Percentiles rank a stretch among this genome's conserved stretches.
phyloP scores from a whole-genome alignment of 805 yeast species.

The Jamesozyma lodderae region DNA sequence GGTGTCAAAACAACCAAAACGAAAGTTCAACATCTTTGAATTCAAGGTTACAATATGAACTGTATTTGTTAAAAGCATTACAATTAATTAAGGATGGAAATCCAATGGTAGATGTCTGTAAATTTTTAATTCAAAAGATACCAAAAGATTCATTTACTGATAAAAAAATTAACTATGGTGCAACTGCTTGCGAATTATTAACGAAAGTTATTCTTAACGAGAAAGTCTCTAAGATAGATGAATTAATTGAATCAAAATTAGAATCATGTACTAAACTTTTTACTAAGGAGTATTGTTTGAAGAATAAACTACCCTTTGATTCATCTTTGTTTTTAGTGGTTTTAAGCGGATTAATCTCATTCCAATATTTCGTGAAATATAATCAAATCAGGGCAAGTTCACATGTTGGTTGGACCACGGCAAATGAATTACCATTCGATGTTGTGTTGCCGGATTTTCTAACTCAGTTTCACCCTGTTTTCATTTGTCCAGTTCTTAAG shows the following conservation, averaged over 20 bases:
- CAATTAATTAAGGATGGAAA: conserved; percentile 11
- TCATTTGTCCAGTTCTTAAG: conserved; percentile 63
- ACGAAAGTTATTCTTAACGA: conserved; percentile 28
- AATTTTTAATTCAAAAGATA: conserved; percentile 30
- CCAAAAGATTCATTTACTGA: conserved; percentile 32
- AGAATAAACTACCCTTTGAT: conserved; percentile 41
- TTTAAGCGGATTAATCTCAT: conserved; percentile 44
- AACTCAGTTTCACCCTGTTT: conserved; percentile 50
- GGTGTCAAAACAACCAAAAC: conserved; percentile 33
- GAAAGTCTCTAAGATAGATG: conserved; percentile 14
- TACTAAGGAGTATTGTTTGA: conserved; percentile 41
- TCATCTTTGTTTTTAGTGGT: conserved; percentile 45
- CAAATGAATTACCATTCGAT: conserved; percentile 55
- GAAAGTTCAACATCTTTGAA: not conserved
- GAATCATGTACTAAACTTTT: conserved; percentile 29
- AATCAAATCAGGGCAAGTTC: conserved; percentile 28
- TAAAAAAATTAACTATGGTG: conserved; percentile 21
- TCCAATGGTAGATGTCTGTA: conserved; percentile 28
- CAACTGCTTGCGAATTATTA: conserved; percentile 35
- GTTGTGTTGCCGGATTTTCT: conserved; percentile 44
- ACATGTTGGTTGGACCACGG: conserved; percentile 43
- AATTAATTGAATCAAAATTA: conserved; percentile 17
- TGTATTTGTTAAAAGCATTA: conserved; percentile 18
- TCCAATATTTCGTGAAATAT: conserved; percentile 45
- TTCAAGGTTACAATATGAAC: conserved; percentile 15